Conservation (phyloP, 805 yeast species). For the Saturnispora diversa region DNA sequence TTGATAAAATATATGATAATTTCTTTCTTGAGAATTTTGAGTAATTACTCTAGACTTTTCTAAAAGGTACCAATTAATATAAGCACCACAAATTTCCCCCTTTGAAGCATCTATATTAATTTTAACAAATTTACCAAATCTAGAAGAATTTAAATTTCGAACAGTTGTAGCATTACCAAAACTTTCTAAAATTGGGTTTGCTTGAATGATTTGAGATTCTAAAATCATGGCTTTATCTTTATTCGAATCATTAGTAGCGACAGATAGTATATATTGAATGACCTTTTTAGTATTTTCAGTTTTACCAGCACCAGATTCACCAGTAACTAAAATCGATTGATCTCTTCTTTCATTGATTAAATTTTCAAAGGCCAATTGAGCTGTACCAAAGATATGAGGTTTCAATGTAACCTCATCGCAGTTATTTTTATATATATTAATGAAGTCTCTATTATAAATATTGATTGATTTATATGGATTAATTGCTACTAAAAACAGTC, state of each 20-base stretch:
- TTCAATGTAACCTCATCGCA: slow-evolving; percentile 22
- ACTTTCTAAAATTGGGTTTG: slow-evolving; percentile 91
- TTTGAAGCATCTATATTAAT: slow-evolving; percentile 46
- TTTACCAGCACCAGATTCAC: slow-evolving; percentile 98
- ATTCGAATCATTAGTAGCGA: slow-evolving; percentile 35
- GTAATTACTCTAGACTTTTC: slow-evolving; percentile 89
- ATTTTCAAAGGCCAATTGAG: slow-evolving; percentile 78
- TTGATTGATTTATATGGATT: slow-evolving; percentile 79
- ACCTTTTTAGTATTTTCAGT: slow-evolving; percentile 96
- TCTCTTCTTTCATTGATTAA: slow-evolving; percentile 60
- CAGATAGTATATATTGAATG: slow-evolving; percentile 81
- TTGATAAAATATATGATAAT: slow-evolving; percentile 91
- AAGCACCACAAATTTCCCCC: slow-evolving; percentile 76
- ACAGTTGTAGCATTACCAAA: slow-evolving; percentile 97
- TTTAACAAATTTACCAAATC: slow-evolving; percentile 94
- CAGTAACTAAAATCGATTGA: slow-evolving; percentile 93
- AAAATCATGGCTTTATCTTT: slow-evolving; percentile 36
- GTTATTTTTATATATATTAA: slow-evolving; percentile 38
- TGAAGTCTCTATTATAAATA: slow-evolving; percentile 55
- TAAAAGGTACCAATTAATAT: slow-evolving; percentile 86
- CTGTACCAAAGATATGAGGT: slow-evolving; percentile 89
- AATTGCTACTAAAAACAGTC: slow-evolving; percentile 88
- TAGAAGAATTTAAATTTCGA: slow-evolving; percentile 86
- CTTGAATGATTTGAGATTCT: slow-evolving; percentile 80
- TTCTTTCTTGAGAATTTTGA: slow-evolving; percentile 72